These are phyloP conservation scores for Penicillium polonicum DNA, from an alignment of 2,329 filamentous ascomycete species.

Conservation along the genomic window DNA sequence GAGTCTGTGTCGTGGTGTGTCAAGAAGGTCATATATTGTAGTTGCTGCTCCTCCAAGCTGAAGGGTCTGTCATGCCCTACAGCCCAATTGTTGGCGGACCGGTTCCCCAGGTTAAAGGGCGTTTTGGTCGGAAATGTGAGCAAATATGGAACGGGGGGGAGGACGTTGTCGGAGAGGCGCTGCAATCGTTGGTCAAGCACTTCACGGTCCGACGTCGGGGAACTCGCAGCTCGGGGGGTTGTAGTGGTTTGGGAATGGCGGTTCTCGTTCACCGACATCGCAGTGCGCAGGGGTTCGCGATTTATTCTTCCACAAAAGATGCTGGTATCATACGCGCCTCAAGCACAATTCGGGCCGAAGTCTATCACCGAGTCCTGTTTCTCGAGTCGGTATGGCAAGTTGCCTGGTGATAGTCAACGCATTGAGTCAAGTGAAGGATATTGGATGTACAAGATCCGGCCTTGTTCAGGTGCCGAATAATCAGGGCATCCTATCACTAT, in stretches of 20 bases:
- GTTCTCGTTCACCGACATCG: slow-evolving; percentile 42
- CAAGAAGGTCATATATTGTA: slow-evolving; percentile 63
- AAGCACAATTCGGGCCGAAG: slow-evolving; percentile 1
- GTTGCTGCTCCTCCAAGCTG: slow-evolving; percentile 53
- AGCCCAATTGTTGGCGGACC: slow-evolving; percentile 48
- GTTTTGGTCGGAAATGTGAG: slow-evolving; percentile 49
- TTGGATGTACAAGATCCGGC: slow-evolving; percentile 12
- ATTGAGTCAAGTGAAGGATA: slow-evolving; percentile 18
- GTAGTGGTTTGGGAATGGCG: slow-evolving; percentile 30
- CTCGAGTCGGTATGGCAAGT: neutral
- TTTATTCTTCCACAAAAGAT: slow-evolving; percentile 15
- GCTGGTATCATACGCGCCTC: slow-evolving; percentile 5
- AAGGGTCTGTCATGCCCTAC: slow-evolving; percentile 54
- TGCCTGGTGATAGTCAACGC: slow-evolving; percentile 16
- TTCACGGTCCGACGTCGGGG: slow-evolving; percentile 28
- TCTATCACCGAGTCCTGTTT: neutral
- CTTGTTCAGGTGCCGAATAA: slow-evolving; percentile 15
- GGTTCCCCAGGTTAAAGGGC: slow-evolving; percentile 45
- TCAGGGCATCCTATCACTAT: slow-evolving; percentile 20
- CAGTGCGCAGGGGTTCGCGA: slow-evolving; percentile 29
- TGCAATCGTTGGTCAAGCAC: slow-evolving; percentile 39
- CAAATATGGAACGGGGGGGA: slow-evolving; percentile 47
- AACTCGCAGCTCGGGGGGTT: slow-evolving; percentile 23
- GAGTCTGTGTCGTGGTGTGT: slow-evolving; percentile 57
- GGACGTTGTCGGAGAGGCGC: slow-evolving; percentile 42